These are phyloP conservation scores for Scenedesmus sp. DNA, from an alignment of 163 green algal species.

Conservation along the genomic window DNA sequence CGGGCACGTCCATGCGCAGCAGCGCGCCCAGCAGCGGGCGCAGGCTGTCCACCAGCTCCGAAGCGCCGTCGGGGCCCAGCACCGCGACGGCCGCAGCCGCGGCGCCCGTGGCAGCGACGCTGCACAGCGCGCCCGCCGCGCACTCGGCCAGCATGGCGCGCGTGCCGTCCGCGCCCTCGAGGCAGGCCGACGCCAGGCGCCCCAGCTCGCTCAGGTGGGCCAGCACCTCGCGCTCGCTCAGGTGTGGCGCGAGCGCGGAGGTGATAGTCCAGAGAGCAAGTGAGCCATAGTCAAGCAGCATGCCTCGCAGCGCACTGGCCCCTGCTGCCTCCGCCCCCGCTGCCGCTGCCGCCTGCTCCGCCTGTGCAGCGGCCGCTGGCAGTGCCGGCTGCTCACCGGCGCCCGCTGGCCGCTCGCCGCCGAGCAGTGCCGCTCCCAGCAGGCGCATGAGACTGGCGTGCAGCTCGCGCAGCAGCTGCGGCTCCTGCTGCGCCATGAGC, in stretches of 20 bases:
- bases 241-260: neutral
- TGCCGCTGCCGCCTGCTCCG: neutral
- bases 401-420: neutral
- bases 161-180: neutral
- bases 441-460: neutral
- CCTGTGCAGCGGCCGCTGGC: neutral
- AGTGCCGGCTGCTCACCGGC: neutral
- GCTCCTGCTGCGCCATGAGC: conserved; percentile 22
- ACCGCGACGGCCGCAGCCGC: conserved; percentile 7
- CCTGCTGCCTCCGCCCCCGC: neutral
- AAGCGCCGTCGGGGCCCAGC: too few species aligned
- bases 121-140: neutral
- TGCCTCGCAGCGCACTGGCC: neutral
- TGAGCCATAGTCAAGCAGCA: conserved; percentile 18
- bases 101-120: neutral
- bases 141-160: neutral
- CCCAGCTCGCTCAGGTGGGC: neutral
- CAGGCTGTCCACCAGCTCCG: neutral
- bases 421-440: neutral
- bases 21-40: conserved; percentile 3
- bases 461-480: conserved; percentile 19
- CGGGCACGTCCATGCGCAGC: conserved; percentile 15
- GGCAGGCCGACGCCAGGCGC: neutral
- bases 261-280: conserved; percentile 22
- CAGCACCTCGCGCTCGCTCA: conserved; percentile 5